Base-by-base conservation (phyloP, 192 early-diverging fungal species). In the Cladochytrium replicatum region DNA sequence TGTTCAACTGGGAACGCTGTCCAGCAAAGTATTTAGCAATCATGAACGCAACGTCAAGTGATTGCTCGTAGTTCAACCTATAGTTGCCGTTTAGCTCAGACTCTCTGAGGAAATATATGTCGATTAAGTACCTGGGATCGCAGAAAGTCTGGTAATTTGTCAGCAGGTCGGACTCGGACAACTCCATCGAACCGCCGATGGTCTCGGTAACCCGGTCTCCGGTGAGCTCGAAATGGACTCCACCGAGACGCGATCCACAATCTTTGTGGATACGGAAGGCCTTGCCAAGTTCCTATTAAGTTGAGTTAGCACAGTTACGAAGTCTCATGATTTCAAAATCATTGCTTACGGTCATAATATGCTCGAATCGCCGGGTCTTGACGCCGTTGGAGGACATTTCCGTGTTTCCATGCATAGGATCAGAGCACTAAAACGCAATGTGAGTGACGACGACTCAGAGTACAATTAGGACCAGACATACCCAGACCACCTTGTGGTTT, bases 401-500 rank as follows among this genome's bases (percentile, higher is more conserved):
- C 11, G 93, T 96, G 69, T 99, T 99, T 55, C 95, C 95, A 62
- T 99, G 95, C 91, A 94, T 95, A 8, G 95, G 95, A 61, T 99
- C 95, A 66, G 84, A 88, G 29, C 76, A 48, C 22, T 15, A 21
- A 19, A 6, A 48, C 13, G 34, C 6, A 43, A 6, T 11, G 6
- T 7, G n/a, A n/a, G n/a, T n/a, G n/a, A n/a, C n/a, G n/a, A n/a
- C n/a, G n/a, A n/a, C n/a, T n/a, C n/a, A n/a, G 15, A 15, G 6
- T 17, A 15, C 42, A 22, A 4, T 52, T 1, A 45, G 6, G 32
- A 66, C 22, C 41, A 63, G 11, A 17, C 22, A 26, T 15, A 21
- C 11, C 95, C 95, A 99, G 6, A 96, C 91, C 0, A 91, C 89
- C 57, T 77, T 71, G 68, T 96, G 91, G 6, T 75, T 75, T 0